Evolutionary conservation across 2,329 filamentous ascomycete species (phyloP), one percentile per base, ranked within the genome.

Genomic region (Stagonosporopsis cucurbitacearum): DNA sequence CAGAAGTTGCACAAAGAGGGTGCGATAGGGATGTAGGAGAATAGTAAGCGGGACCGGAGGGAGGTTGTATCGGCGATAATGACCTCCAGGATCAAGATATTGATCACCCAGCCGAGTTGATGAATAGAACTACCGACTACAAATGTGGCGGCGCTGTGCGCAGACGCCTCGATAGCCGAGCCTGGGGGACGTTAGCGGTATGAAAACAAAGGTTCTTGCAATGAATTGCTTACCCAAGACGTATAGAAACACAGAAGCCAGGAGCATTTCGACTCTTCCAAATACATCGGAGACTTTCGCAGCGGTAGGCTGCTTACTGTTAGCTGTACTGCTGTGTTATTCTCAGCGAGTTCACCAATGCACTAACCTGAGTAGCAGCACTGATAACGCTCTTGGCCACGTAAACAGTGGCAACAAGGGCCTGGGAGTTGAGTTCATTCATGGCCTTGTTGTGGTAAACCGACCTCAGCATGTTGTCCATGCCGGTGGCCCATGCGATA

Each of bases 21-120:
- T 5, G 50, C 23, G 2, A 63, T 61, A 7, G 64, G 65, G 15
- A 88, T 75, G 65, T 87, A 89, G 43, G 83, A 86, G 77, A 88
- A 88, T 62, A 89, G 77, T 8, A 89, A 77, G 66, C 87, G 85
- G 11, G 84, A 79, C 13, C 85, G 82, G 6, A 85, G 82, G 1
- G 86, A 88, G 2, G 86, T 87, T 23, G 86, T 79, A 62, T 89
- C 87, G 40, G 81, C 86, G 41, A 89, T 77, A 56, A 89, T 81
- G 64, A 89, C 84, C 70, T 89, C 85, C 20, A 88, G 79, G 1
- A 89, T 78, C 12, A 89, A 75, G 17, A 86, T 77, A 23, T 88
- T 77, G 62, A 80, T 80, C 11, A 86, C 88, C 67, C 86, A 88
- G 44, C 87, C 87, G n/a, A 88, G 78, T 50, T 69, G 55, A 13